Evolutionary conservation across 1,284 basidiomycete species (phyloP).

Genomic region (Moniliophthora roreri): DNA sequence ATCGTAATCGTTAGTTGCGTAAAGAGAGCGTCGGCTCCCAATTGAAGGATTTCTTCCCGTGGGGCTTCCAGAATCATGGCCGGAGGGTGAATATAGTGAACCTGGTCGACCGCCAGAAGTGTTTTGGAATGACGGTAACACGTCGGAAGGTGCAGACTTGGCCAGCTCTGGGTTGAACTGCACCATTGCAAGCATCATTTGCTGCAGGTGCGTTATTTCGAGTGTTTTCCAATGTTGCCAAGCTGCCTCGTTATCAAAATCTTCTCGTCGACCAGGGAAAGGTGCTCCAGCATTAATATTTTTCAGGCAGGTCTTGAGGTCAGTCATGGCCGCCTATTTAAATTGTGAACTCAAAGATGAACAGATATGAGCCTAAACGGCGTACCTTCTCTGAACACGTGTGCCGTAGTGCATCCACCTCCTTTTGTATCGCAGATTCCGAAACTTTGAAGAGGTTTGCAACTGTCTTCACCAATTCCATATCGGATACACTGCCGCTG

Average conservation of each 20-base stretch:
- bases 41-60: conserved; percentile 54
- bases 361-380: background rate
- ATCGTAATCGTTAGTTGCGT: conserved; percentile 39
- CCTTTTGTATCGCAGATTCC: conserved; percentile 66
- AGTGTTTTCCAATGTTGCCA: conserved; percentile 84
- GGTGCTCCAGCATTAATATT: conserved; percentile 84
- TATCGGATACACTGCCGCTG: conserved; percentile 60
- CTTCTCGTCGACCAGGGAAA: conserved; percentile 85
- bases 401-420: conserved; percentile 69
- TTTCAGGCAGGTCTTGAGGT: conserved; percentile 91
- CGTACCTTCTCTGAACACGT: conserved; percentile 81
- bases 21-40: conserved; percentile 63
- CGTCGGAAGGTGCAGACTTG: conserved; percentile 68
- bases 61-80: too few species aligned
- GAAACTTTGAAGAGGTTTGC: conserved; percentile 76
- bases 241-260: conserved; percentile 80
- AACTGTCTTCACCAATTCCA: conserved; percentile 75
- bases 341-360: conserved; percentile 14
- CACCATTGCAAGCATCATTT: conserved; percentile 88
- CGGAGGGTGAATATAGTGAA: conserved; percentile 46
- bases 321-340: conserved; percentile 75
- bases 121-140: conserved; percentile 39
- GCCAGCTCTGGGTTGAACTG: conserved; percentile 86
- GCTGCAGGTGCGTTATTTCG: conserved; percentile 85
- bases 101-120: conserved; percentile 49